A percentile compares a stretch with the other conserved stretches of the same genome.
Evolutionary conservation across 768 basidiomycete species (phyloP).

Genomic region (Pleurotus salmoneostramineus): DNA sequence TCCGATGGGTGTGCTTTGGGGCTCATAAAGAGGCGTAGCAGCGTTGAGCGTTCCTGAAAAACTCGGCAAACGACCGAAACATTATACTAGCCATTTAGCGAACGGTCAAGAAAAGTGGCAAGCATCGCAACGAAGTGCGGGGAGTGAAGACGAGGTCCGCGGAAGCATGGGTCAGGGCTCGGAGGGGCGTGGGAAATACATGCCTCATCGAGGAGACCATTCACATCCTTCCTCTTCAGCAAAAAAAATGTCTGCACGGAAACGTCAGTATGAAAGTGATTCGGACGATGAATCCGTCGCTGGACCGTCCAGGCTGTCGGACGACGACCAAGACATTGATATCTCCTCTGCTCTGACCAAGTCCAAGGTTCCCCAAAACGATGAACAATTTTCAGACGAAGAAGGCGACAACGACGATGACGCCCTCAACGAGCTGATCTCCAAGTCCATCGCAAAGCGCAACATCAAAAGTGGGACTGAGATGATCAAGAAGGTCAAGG

Average conservation of each 20-base stretch:
- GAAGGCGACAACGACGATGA: slow-evolving; percentile 48
- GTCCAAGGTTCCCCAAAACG: slow-evolving; percentile 31
- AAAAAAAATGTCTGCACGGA: slow-evolving; percentile 5
- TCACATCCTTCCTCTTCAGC: neutral
- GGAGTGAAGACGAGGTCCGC: too few relatives aligned
- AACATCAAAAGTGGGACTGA: slow-evolving; percentile 75
- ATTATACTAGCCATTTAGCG: too few relatives aligned
- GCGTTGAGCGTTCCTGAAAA: too few relatives aligned
- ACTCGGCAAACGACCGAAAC: too few relatives aligned
- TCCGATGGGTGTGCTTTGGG: too few relatives aligned
- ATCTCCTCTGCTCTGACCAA: slow-evolving; percentile 59
- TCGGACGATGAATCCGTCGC: slow-evolving; percentile 9
- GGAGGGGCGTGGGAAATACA: too few relatives aligned
- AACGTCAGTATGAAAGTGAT: slow-evolving; percentile 4
- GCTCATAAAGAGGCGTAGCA: too few relatives aligned
- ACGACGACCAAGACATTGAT: slow-evolving; percentile 44
- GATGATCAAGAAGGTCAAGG: slow-evolving; percentile 72
- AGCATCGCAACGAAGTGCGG: too few relatives aligned
- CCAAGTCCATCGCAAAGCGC: slow-evolving; percentile 64
- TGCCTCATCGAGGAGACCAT: too few relatives aligned
- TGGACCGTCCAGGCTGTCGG: slow-evolving; percentile 9
- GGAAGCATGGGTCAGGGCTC: too few relatives aligned
- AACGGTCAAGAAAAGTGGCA: too few relatives aligned
- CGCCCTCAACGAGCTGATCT: slow-evolving; percentile 61
- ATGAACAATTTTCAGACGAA: neutral